Evolutionary conservation across 2,329 filamentous ascomycete genomes (phyloP).

Genomic region (Amauroascus verrucosus): DNA sequence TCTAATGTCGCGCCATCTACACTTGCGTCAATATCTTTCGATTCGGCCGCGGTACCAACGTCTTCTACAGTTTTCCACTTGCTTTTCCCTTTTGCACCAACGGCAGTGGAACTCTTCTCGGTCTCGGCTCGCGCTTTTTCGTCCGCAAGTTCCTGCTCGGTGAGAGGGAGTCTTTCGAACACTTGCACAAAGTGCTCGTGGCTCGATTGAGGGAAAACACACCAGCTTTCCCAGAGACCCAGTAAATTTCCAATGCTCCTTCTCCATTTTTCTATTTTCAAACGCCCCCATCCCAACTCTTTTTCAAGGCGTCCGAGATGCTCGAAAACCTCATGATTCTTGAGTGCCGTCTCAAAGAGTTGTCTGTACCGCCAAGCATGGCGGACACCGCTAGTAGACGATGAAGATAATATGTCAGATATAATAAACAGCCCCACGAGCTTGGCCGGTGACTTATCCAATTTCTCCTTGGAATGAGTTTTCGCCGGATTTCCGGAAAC

Average conservation of each 20-base stretch:
- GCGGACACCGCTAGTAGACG: slow-evolving; percentile 62
- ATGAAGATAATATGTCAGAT: slow-evolving; percentile 69
- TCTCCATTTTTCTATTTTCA: slow-evolving; percentile 78
- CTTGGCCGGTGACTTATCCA: slow-evolving; percentile 61
- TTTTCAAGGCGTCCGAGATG: slow-evolving; percentile 63
- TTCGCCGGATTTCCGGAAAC: slow-evolving; percentile 26
- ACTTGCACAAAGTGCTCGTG: slow-evolving; percentile 60
- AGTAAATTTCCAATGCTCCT: slow-evolving; percentile 61
- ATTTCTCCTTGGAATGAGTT: slow-evolving; percentile 33
- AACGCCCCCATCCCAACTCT: slow-evolving; percentile 63
- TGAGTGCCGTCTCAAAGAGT: slow-evolving; percentile 64
- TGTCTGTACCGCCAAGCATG: slow-evolving; percentile 81
- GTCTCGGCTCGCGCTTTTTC: slow-evolving; percentile 37
- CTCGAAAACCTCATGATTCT: slow-evolving; percentile 60
- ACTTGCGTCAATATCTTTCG: slow-evolving; percentile 8
- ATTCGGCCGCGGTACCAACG: slow-evolving; percentile 18
- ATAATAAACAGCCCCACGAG: slow-evolving; percentile 73
- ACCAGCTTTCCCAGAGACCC: slow-evolving; percentile 56
- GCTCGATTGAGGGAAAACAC: slow-evolving; percentile 59
- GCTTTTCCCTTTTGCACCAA: slow-evolving; percentile 34
- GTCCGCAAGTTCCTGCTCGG: slow-evolving; percentile 35
- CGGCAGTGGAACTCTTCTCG: slow-evolving; percentile 28
- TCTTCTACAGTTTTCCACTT: slow-evolving; percentile 41
- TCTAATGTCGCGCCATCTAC: slow-evolving; percentile 22
- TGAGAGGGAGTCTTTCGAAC: slow-evolving; percentile 61